Percentiles rank a stretch among this genome's conserved stretches.
phyloP scores from a whole-genome alignment of 208 protist species.

The Wallacemonas rigidus region DNA sequence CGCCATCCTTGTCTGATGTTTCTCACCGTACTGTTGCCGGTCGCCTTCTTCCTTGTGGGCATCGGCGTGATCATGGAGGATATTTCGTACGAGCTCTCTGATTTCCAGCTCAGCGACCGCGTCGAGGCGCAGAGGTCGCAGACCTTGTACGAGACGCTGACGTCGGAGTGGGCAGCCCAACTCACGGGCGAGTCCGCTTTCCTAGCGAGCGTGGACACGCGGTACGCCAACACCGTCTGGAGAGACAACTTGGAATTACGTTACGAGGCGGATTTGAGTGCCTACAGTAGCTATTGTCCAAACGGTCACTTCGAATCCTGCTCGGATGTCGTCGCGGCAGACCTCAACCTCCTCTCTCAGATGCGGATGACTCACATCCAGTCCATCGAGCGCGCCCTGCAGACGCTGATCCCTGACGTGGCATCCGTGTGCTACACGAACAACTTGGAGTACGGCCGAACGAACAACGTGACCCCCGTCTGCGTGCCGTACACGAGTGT shows the following conservation, averaged over 20 bases:
- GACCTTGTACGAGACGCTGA: slow-evolving; percentile 20
- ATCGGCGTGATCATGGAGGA: slow-evolving; percentile 17
- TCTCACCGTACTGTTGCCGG: slow-evolving; percentile 27
- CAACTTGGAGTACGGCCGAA: slow-evolving; percentile 24
- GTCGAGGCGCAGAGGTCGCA: slow-evolving; percentile 22
- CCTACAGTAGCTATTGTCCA: background rate
- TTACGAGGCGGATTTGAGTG: slow-evolving; percentile 2
- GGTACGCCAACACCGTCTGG: slow-evolving; percentile 20
- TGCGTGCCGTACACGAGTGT: slow-evolving; percentile 43
- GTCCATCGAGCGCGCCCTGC: background rate
- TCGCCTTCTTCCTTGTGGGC: slow-evolving; percentile 46
- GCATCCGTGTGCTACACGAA: slow-evolving; percentile 51
- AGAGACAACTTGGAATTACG: slow-evolving; percentile 38
- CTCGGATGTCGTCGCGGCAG: background rate
- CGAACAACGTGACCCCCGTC: slow-evolving; percentile 15
- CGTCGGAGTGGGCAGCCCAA: slow-evolving; percentile 22
- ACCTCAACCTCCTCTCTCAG: slow-evolving; percentile 6
- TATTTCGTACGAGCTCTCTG: slow-evolving; percentile 31
- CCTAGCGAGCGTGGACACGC: slow-evolving; percentile 4
- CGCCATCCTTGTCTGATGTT: slow-evolving; percentile 28
- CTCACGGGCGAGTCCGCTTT: slow-evolving; percentile 21
- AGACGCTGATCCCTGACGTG: slow-evolving; percentile 1
- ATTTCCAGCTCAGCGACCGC: slow-evolving; percentile 42
- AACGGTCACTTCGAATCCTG: background rate
- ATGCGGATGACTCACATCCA: background rate